Percentiles rank a stretch among this genome's conserved stretches.
These are phyloP conservation scores for Clonostachys byssicola DNA, from an alignment of 2,329 filamentous ascomycete genomes.

Conservation along the genomic window DNA sequence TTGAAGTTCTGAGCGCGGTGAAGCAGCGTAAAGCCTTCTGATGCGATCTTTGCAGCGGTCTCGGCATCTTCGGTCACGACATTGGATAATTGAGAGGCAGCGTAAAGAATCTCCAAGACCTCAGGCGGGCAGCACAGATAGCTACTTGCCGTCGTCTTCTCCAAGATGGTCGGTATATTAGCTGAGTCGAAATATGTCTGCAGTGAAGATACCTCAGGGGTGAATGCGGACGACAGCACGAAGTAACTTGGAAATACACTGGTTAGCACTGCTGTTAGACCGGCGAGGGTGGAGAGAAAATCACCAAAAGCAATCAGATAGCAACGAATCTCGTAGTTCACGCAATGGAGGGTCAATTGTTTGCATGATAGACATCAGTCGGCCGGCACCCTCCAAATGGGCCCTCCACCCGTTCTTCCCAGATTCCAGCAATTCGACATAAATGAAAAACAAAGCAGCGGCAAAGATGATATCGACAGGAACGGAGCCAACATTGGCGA, in stretches of 20 bases:
- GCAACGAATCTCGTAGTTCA: conserved; percentile 35
- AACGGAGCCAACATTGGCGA: conserved; percentile 28
- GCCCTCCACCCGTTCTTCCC: conserved; percentile 41
- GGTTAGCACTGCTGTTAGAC: not conserved
- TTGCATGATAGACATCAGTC: conserved; percentile 34
- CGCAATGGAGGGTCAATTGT: conserved; percentile 20
- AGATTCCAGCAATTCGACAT: conserved; percentile 44
- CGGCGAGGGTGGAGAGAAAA: conserved; percentile 4
- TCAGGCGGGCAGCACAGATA: conserved; percentile 41
- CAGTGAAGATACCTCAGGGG: conserved; percentile 19
- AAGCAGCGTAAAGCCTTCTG: conserved; percentile 25
- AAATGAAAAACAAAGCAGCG: conserved; percentile 43
- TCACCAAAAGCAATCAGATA: conserved; percentile 43
- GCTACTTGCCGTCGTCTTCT: conserved; percentile 34
- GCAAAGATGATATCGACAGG: conserved; percentile 36
- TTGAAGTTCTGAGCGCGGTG: conserved; percentile 31
- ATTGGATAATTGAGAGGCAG: conserved; percentile 33
- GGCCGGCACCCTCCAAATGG: conserved; percentile 39
- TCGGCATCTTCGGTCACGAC: conserved; percentile 14
- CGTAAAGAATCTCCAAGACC: conserved; percentile 36
- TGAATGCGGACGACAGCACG: conserved; percentile 39
- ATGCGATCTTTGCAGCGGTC: conserved; percentile 18
- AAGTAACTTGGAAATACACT: conserved; percentile 26
- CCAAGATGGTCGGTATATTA: conserved; percentile 29
- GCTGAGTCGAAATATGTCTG: conserved; percentile 27